Evolutionary conservation across 2,329 filamentous ascomycete species (phyloP).

Genomic region (Epichloe bromicola): DNA sequence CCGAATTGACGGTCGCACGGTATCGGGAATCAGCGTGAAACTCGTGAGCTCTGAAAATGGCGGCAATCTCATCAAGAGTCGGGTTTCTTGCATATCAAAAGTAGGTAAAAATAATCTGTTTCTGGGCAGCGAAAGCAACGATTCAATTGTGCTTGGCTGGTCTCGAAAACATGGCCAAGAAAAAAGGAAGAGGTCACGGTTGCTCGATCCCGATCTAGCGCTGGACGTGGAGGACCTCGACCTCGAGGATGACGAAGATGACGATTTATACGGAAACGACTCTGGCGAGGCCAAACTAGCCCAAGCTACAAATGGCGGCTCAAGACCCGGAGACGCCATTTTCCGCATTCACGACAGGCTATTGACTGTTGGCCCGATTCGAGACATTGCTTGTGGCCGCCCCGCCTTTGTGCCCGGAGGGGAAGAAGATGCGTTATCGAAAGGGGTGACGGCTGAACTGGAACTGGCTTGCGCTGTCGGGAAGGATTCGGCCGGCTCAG

Average conservation of each 20-base stretch:
- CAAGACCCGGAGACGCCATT: constrained; percentile 48
- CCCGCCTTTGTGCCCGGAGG: constrained; percentile 29
- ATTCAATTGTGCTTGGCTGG: constrained; percentile 76
- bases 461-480: constrained; percentile 51
- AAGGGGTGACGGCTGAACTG: constrained; percentile 40
- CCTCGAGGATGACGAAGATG: constrained; percentile 49
- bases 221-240: constrained; percentile 39
- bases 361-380: constrained; percentile 66
- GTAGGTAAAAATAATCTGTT: constrained; percentile 63
- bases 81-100: constrained; percentile 55
- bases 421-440: constrained; percentile 28
- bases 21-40: constrained; percentile 71
- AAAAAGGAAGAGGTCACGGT: constrained; percentile 48
- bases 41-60: constrained; percentile 50
- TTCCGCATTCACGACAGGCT: constrained; percentile 71
- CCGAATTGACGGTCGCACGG: constrained; percentile 76
- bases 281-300: constrained; percentile 46
- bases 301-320: constrained; percentile 24
- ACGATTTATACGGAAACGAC: constrained; percentile 47
- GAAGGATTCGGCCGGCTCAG: constrained; percentile 49
- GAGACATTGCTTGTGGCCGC: constrained; percentile 58
- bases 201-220: constrained; percentile 39
- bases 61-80: constrained; percentile 45
- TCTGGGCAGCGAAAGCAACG: constrained; percentile 69
- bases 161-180: constrained; percentile 50